phyloP scores from a whole-genome alignment of 495 filamentous ascomycete species.

The Aspergillus carlsbadensis region DNA sequence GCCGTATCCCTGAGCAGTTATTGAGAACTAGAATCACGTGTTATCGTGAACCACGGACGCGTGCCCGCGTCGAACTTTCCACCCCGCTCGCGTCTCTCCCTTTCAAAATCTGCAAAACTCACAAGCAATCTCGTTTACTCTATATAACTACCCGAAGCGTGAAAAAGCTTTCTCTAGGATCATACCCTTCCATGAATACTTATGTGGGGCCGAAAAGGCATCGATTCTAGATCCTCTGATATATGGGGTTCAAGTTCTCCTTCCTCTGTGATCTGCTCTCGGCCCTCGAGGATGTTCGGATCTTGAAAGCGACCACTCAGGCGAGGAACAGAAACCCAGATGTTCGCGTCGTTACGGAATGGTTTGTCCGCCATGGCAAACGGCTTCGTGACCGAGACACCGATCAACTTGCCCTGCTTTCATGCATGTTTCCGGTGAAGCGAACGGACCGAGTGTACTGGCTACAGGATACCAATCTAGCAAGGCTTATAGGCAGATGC shows the following conservation, averaged over 20 bases:
- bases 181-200: neutral
- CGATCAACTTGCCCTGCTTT: constrained; percentile 61
- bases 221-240: neutral
- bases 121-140: neutral
- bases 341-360: constrained; percentile 45
- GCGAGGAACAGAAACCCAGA: constrained; percentile 32
- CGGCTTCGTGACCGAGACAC: constrained; percentile 51
- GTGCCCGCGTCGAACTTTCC: constrained; percentile 15
- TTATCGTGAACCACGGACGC: constrained; percentile 37
- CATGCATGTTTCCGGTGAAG: constrained; percentile 70
- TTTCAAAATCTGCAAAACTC: neutral
- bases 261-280: constrained; percentile 62
- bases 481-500: constrained; percentile 61
- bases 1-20: too few relatives aligned
- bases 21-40: constrained; percentile 32
- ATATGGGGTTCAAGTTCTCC: constrained; percentile 68
- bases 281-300: constrained; percentile 45
- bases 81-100: neutral
- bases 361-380: constrained; percentile 59
- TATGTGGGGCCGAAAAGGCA: neutral
- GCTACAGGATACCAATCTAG: constrained; percentile 58
- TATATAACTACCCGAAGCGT: neutral
- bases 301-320: constrained; percentile 36
- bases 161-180: neutral
- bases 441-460: constrained; percentile 73